Evolutionary conservation across 2,329 filamentous ascomycete species (phyloP).

Genomic region (Chaetomium strumarium): DNA sequence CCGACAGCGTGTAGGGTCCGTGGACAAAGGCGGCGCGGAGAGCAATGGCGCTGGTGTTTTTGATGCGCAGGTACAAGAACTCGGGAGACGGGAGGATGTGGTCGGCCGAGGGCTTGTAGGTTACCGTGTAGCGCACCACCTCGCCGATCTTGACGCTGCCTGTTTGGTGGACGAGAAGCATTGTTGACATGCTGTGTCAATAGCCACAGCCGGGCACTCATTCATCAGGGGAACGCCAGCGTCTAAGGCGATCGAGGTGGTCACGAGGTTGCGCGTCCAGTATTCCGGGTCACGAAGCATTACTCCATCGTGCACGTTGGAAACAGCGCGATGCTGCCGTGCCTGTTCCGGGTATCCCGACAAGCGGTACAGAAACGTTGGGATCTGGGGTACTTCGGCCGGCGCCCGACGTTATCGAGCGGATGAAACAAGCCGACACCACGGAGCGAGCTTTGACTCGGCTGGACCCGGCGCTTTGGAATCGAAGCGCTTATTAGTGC

Average conservation of each 20-base stretch:
- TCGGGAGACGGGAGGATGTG: conserved; percentile 83
- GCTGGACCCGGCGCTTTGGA: background rate
- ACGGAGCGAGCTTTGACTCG: background rate
- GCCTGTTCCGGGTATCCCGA: background rate
- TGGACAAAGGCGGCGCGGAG: conserved; percentile 93
- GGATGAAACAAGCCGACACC: conserved; percentile 4
- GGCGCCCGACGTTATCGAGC: background rate
- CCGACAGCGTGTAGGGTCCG: conserved; percentile 86
- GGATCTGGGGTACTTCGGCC: too few relatives aligned
- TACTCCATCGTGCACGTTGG: conserved; percentile 13
- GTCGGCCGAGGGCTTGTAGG: conserved; percentile 83
- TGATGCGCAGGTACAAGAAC: conserved; percentile 77
- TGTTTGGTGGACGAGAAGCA: conserved; percentile 87
- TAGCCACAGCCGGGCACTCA: background rate
- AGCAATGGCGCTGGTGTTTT: conserved; percentile 85
- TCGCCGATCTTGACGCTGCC: conserved; percentile 93
- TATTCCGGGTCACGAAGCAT: background rate
- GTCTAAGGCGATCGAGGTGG: background rate
- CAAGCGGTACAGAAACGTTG: too few relatives aligned
- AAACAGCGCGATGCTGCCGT: background rate
- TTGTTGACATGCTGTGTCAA: conserved; percentile 35
- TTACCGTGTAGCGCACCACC: conserved; percentile 84
- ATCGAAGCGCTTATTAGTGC: background rate
- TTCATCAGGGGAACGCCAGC: background rate
- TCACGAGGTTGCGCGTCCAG: background rate